phyloP scores from a whole-genome alignment of 2,329 filamentous ascomycete genomes.

The Helotiales sp. region DNA sequence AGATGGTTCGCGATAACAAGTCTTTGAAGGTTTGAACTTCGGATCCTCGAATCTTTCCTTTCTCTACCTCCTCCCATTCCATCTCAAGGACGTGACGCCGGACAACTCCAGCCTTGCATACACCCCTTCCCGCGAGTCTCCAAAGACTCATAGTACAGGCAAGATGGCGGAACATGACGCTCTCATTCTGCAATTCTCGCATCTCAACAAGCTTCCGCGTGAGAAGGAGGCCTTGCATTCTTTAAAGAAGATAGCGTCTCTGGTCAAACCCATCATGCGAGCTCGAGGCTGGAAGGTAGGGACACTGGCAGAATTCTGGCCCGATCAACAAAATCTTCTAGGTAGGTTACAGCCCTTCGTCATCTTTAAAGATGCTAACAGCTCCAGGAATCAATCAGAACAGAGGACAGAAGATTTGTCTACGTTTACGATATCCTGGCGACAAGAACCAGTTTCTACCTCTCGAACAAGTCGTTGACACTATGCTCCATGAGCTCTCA shows the following conservation, averaged over 20 bases:
- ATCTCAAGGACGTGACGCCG: neutral
- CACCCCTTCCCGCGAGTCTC: neutral
- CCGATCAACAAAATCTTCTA: conserved; percentile 69
- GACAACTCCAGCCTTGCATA: neutral
- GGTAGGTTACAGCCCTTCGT: conserved; percentile 44
- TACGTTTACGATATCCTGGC: conserved; percentile 75
- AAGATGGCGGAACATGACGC: conserved; percentile 41
- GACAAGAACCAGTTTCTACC: conserved; percentile 78
- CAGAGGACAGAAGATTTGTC: conserved; percentile 73
- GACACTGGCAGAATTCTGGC: conserved; percentile 83
- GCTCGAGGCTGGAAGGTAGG: conserved; percentile 79
- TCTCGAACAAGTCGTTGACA: conserved; percentile 79
- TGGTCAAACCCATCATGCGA: conserved; percentile 95
- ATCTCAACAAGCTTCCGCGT: conserved; percentile 48
- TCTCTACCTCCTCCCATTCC: neutral
- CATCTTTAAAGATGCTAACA: conserved; percentile 27
- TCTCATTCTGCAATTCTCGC: conserved; percentile 50
- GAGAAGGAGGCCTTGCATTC: conserved; percentile 55
- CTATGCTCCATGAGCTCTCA: conserved; percentile 91
- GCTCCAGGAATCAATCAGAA: conserved; percentile 70
- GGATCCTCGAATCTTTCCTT: neutral
- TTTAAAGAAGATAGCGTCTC: conserved; percentile 78
- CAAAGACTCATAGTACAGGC: neutral
- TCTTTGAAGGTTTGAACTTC: neutral
- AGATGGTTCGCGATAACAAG: neutral